Evolutionary conservation across 2,329 filamentous ascomycete genomes (phyloP), one percentile per base, ranked within the genome.

Genomic region (Colletotrichum filicis): DNA sequence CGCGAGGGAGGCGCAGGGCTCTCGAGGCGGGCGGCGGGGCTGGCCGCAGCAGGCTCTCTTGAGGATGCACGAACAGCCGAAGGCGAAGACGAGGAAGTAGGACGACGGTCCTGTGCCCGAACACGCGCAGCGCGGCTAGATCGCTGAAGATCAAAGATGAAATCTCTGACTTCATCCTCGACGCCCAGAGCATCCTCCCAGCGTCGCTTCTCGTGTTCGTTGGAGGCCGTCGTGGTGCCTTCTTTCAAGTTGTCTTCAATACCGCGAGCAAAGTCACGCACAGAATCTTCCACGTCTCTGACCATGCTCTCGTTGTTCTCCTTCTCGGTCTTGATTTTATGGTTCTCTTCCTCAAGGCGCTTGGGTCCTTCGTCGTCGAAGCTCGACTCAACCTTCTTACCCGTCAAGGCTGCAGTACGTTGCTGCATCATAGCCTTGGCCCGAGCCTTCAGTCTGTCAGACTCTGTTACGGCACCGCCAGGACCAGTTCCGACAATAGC

Each of bases 401-500:
- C 97, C 26, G 95, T 95, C 75, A 99, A 85, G 22, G 97, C 96
- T 68, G 97, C 97, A 76, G 97, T 95, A 73, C 97, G 93, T 79
- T 98, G 95, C 84, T 98, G 96, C 97, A 99, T 99, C 92, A 98
- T 97, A 52, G 96, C 96, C 84, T 95, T 97, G 37, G 97, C 96
- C 77, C 95, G 92, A 46, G 97, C 97, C 86, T 98, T 98, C 76
- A 98, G 90, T 66, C 96, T 92, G 83, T 99, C 97, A 4, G 95
- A 93, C 83, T 99, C 97, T 0, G 97, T 99, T 55, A 99, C 91
- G 57, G 91, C 85, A 65, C 97, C 97, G 56, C 96, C 96, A 71
- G 95, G 96, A 11, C 97, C 97, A 74, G 96, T 98, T 58, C 97
- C 97, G 72, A 98, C 91, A 75, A 99, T 95, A 35, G 92, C 89